Percentiles rank a stretch among this genome's conserved stretches.
Conservation (phyloP, 345 rosid genomes). For the Linum usitatissimum region DNA sequence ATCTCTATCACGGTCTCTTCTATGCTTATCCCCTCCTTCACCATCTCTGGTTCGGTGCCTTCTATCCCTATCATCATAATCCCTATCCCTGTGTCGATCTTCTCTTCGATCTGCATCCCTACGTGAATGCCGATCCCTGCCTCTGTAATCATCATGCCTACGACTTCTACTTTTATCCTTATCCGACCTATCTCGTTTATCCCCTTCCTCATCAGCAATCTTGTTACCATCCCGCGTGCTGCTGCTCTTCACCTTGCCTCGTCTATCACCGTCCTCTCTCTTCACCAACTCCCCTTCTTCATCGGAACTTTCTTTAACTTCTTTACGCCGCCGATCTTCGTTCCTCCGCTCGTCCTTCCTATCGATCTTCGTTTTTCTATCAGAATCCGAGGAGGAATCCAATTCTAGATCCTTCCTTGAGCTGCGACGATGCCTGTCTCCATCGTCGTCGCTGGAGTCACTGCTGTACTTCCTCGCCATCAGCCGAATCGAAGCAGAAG, state of each 20-base stretch:
- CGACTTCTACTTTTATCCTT: not conserved
- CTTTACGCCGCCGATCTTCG: not conserved
- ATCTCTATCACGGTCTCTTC: not conserved
- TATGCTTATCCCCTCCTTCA: not conserved
- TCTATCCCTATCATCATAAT: not conserved
- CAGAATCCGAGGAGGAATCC: not conserved
- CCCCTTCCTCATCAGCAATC: slow-evolving; percentile 1
- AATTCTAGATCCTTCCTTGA: not conserved
- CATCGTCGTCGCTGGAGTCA: slow-evolving; percentile 2
- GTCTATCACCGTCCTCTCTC: not conserved
- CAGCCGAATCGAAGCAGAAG: not conserved
- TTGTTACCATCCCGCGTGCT: not conserved
- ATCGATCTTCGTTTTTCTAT: not conserved
- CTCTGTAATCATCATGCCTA: not conserved
- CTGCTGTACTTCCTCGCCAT: not conserved
- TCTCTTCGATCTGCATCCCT: not conserved
- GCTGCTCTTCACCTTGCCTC: not conserved
- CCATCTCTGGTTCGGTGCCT: not conserved
- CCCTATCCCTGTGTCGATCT: not conserved
- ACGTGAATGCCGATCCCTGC: not conserved
- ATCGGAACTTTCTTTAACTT: not conserved
- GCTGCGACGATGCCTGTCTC: not conserved
- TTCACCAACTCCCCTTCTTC: slow-evolving; percentile 8
- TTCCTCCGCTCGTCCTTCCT: not conserved
- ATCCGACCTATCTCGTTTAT: not conserved